Evolutionary conservation across 169 alveolate species (phyloP), one percentile per base, ranked within the genome.

Genomic region (Cardiosporidium cionae): DNA sequence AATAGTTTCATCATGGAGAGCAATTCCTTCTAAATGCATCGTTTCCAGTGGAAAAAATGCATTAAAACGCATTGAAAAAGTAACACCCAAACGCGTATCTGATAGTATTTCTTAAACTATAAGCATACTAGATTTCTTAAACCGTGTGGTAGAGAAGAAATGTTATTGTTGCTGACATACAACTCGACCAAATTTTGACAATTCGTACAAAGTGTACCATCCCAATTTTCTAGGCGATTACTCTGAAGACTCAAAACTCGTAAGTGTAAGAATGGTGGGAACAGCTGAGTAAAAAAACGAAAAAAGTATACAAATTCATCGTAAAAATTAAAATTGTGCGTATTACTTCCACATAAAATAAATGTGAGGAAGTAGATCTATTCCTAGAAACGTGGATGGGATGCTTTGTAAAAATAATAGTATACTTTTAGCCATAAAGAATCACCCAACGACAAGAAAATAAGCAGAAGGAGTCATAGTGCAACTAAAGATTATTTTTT

Each of bases 191-290:
- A 58, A 27, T 66, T 70, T 35, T 76, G 74, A 52, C 81, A 69
- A n/a, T 72, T 54, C 32, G 25, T 68, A 29, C 68, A 70, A 58
- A 83, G 66, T 34, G 28, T 32, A 1, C 31, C 67, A 9, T 78
- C 70, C 89, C 89, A 86, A 35, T 68, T 66, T 29, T 68, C 67
- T 29, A 86, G 32, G 31, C 91, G 85, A 66, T 86, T 86, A 65
- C 88, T 74, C 81, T 86, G 91, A 27, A 79, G 70, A 72, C 80
- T 79, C 35, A 72, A 54, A 2, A 72, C 78, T 29, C 52, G 77
- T 74, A 86, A 65, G 29, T 67, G 54, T 28, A 76, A 83, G n/a
- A 82, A 69, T 6, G 3, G 16, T 5, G 90, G 90, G 58, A 79
- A 44, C 52, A 52, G 66, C 84, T 78, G 71, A 22, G 9, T 9